Percentiles rank a stretch among this genome's conserved stretches.
phyloP scores from a whole-genome alignment of 2,329 filamentous ascomycete species.

The Botryosphaeria agaves region DNA sequence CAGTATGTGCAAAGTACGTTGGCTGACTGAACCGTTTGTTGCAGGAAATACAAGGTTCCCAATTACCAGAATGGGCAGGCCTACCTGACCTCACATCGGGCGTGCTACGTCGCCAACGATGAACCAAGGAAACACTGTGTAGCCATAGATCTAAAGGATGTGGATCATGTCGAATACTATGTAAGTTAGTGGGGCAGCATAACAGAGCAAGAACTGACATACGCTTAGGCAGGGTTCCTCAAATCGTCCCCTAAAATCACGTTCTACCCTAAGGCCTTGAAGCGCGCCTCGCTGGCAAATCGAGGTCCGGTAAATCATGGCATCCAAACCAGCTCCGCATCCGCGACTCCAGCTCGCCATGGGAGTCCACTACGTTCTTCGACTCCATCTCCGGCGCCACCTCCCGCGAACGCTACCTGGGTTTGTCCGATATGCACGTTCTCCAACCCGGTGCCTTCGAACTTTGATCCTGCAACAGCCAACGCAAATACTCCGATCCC shows the following conservation, averaged over 20 bases:
- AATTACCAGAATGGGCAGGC: conserved; percentile 91
- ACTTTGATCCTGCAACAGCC: conserved; percentile 75
- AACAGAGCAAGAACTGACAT: conserved; percentile 7
- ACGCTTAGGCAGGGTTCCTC: conserved; percentile 60
- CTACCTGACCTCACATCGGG: conserved; percentile 87
- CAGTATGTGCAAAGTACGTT: background rate
- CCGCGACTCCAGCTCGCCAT: conserved; percentile 28
- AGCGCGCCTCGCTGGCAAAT: conserved; percentile 42
- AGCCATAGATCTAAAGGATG: conserved; percentile 73
- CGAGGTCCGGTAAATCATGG: conserved; percentile 30
- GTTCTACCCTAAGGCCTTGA: conserved; percentile 63
- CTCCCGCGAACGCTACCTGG: conserved; percentile 55
- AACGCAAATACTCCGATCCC: conserved; percentile 65
- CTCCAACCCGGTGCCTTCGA: conserved; percentile 80
- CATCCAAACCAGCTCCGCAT: conserved; percentile 28
- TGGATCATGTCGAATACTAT: conserved; percentile 83
- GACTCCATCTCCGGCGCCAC: conserved; percentile 26
- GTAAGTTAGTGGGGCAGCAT: conserved; percentile 25
- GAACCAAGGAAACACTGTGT: conserved; percentile 75
- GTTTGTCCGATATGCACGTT: conserved; percentile 93
- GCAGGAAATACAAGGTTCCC: conserved; percentile 84
- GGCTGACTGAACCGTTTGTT: too few species aligned
- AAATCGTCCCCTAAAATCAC: conserved; percentile 93
- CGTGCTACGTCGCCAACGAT: conserved; percentile 83
- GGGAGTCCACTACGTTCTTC: conserved; percentile 19